These are phyloP conservation scores for Teratosphaeria destructans DNA, from an alignment of 2,329 filamentous ascomycete species.

Conservation along the genomic window DNA sequence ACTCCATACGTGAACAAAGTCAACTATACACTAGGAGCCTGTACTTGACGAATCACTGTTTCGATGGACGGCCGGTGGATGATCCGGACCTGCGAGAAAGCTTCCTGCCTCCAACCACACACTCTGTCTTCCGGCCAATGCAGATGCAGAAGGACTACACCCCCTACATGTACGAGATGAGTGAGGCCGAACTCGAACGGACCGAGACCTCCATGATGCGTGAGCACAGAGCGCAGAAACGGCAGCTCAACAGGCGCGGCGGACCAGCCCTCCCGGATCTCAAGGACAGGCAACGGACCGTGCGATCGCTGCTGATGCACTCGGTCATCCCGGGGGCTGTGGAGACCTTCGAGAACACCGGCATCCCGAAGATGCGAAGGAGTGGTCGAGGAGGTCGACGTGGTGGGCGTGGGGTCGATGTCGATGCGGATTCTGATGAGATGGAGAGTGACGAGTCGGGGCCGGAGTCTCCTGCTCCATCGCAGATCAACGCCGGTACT, in stretches of 20 bases:
- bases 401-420: constrained; percentile 48
- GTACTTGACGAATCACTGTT: constrained; percentile 86
- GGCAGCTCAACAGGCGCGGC: constrained; percentile 85
- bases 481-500: constrained; percentile 51
- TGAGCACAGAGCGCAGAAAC: constrained; percentile 88
- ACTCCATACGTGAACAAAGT: constrained; percentile 91
- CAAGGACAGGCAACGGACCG: constrained; percentile 86
- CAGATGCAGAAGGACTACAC: constrained; percentile 90
- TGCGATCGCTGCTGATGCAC: constrained; percentile 84
- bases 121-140: constrained; percentile 75
- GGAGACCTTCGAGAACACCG: constrained; percentile 67
- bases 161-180: constrained; percentile 88
- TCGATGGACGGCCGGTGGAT: constrained; percentile 86
- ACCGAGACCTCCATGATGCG: constrained; percentile 88
- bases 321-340: constrained; percentile 85
- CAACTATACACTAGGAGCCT: constrained; percentile 90
- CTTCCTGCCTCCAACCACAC: constrained; percentile 76
- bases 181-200: constrained; percentile 76
- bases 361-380: constrained; percentile 61
- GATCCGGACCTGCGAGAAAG: constrained; percentile 79
- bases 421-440: constrained; percentile 70
- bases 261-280: constrained; percentile 91
- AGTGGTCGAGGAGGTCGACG: constrained; percentile 37
- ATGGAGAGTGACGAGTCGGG: constrained; percentile 84
- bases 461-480: constrained; percentile 57